Base-by-base conservation (phyloP, 1,284 basidiomycete species). In the Moesziomyces globuligerus region DNA sequence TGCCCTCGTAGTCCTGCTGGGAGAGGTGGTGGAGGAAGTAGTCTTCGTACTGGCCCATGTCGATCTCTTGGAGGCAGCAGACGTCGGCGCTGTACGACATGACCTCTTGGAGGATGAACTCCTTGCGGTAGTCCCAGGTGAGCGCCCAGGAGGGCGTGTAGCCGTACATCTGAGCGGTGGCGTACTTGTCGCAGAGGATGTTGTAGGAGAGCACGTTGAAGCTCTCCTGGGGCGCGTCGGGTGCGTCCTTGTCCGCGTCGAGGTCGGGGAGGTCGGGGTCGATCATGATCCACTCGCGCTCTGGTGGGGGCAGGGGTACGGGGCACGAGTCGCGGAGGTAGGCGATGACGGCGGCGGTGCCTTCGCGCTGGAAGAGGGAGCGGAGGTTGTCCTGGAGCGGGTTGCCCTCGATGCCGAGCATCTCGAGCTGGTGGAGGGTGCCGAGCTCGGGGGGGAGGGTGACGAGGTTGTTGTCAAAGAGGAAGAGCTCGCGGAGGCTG, bases 91-190 rank as follows among this genome's bases (percentile, higher is more conserved):
- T 87, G 74, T 92, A 90, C 72, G 88, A 88, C 84, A 90, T 87
- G 46, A 98, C 86, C 84, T 98, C 94, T 50, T 90, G 88, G 73
- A 97, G 81, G 72, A 99, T 94, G 58, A 92, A 86, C 69, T 93
- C 91, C 84, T 93, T 94, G 62, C 96, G 89, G 83, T 96, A 98
- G 40, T 91, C 89, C 96, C 96, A 99, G 38, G 89, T 87, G 34
- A 99, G 86, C 0, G 96, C 96, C 94, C 95, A 98, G 6, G 90
- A 87, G 1, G 96, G 95, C 0, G 95, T 98, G 84, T 99, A 99
- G 10, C 93, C 94, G 83, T 98, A 98, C 84, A 97, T 85, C 68
- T 89, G 87, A 75, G 90, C 88, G 23, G 95, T 95, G 17, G 96
- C 96, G 79, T 89, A 91, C 80, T 89, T 89, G 79, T 95, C 92